phyloP scores from a whole-genome alignment of 2,329 filamentous ascomycete species.

The Chrysoporthe puriensis region DNA sequence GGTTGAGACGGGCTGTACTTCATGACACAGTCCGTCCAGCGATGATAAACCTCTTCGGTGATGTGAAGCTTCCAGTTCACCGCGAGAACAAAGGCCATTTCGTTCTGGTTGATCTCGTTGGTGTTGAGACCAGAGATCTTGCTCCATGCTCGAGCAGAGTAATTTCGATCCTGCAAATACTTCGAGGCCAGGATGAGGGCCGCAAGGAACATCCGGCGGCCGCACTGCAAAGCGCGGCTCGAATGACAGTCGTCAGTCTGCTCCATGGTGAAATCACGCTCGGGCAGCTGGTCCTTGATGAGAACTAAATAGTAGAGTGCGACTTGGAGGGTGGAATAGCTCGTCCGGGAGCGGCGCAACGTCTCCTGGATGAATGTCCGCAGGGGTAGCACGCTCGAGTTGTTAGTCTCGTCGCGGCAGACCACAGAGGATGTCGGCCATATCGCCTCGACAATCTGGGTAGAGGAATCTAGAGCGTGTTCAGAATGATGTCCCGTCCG shows the following conservation, averaged over 20 bases:
- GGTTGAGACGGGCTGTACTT: slow-evolving; percentile 74
- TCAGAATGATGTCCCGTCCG: slow-evolving; percentile 28
- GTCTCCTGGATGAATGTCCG: slow-evolving; percentile 98
- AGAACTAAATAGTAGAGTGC: slow-evolving; percentile 95
- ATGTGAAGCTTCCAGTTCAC: slow-evolving; percentile 97
- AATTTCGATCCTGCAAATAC: slow-evolving; percentile 97
- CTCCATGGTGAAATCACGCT: slow-evolving; percentile 83
- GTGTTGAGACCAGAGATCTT: slow-evolving; percentile 98
- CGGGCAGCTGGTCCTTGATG: slow-evolving; percentile 87
- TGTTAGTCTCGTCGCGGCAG: slow-evolving; percentile 72
- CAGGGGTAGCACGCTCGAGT: slow-evolving; percentile 81
- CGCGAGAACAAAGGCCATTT: slow-evolving; percentile 86
- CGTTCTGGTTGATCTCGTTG: slow-evolving; percentile 94
- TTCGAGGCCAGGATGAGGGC: slow-evolving; percentile 96
- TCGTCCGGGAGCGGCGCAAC: slow-evolving; percentile 88
- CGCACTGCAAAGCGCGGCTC: slow-evolving; percentile 86
- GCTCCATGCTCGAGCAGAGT: slow-evolving; percentile 96
- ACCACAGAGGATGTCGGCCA: slow-evolving; percentile 89
- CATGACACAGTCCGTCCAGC: slow-evolving; percentile 91
- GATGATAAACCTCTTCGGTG: slow-evolving; percentile 82
- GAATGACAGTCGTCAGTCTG: slow-evolving; percentile 74
- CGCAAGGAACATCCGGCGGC: slow-evolving; percentile 94
- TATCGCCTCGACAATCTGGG: slow-evolving; percentile 95
- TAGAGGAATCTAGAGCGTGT: slow-evolving; percentile 78
- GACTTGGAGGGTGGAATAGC: slow-evolving; percentile 96